Conservation (phyloP, 495 filamentous ascomycete species). For the Glonium stellatum region DNA sequence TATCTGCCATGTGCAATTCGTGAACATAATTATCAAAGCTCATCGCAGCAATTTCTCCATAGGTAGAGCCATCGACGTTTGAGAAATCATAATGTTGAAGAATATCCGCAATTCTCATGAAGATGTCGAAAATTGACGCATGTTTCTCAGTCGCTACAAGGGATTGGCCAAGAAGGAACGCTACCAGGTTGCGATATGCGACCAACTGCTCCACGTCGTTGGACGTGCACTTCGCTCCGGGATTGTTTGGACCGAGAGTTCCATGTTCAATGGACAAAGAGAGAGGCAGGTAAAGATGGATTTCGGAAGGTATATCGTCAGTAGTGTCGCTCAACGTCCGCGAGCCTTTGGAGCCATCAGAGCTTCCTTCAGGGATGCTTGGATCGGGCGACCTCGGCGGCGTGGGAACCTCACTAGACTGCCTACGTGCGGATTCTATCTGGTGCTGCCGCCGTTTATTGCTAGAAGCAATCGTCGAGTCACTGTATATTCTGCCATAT, state of each 20-base stretch:
- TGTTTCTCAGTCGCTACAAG: constrained; percentile 68
- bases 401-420: not conserved
- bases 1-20: constrained; percentile 69
- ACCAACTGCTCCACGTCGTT: constrained; percentile 63
- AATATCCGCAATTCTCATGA: constrained; percentile 62
- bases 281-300: constrained; percentile 64
- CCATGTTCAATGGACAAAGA: constrained; percentile 28
- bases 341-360: constrained; percentile 30
- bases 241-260: constrained; percentile 32
- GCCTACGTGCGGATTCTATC: too few relatives aligned
- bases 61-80: constrained; percentile 73
- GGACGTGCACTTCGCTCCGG: constrained; percentile 36
- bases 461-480: not conserved
- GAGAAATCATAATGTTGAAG: constrained; percentile 70
- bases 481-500: constrained; percentile 46
- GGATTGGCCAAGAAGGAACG: constrained; percentile 73
- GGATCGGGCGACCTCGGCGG: constrained; percentile 14
- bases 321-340: constrained; percentile 34
- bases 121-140: constrained; percentile 62
- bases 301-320: constrained; percentile 39
- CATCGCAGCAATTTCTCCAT: constrained; percentile 67
- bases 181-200: constrained; percentile 81
- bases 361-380: constrained; percentile 18
- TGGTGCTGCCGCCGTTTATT: constrained; percentile 9
- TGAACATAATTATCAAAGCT: constrained; percentile 73